Evolutionary conservation across 495 filamentous ascomycete species (phyloP).

Genomic region (Aspergillus cristatus): DNA sequence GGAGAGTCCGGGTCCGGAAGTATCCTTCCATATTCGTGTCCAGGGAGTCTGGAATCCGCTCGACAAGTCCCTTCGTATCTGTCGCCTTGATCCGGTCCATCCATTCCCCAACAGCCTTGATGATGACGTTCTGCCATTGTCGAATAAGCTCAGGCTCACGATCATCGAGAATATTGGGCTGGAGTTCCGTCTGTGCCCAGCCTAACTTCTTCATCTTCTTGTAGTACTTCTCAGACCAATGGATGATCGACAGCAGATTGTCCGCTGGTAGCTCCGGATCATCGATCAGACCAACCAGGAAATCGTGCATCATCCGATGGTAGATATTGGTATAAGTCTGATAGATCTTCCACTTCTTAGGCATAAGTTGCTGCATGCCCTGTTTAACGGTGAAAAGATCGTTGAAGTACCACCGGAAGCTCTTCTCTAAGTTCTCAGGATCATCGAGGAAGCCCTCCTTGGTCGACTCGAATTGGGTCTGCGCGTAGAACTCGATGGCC

Average conservation of each 20-base stretch:
- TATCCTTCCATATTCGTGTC: constrained; percentile 79
- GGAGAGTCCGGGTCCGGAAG: constrained; percentile 80
- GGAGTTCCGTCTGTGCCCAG: constrained; percentile 59
- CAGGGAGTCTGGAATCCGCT: constrained; percentile 66
- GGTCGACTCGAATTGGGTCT: constrained; percentile 63
- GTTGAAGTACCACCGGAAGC: constrained; percentile 91
- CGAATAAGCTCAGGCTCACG: constrained; percentile 81
- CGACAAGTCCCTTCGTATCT: constrained; percentile 70
- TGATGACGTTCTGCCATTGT: constrained; percentile 89
- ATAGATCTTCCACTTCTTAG: constrained; percentile 96
- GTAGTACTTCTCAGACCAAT: constrained; percentile 94
- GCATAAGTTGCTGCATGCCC: constrained; percentile 82
- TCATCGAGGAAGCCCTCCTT: constrained; percentile 72
- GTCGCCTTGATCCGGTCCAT: constrained; percentile 80
- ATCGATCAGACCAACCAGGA: constrained; percentile 69
- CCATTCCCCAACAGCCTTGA: constrained; percentile 93
- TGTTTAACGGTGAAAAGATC: constrained; percentile 86
- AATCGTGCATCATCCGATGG: constrained; percentile 90
- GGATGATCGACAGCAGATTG: constrained; percentile 80
- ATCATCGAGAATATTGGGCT: constrained; percentile 77
- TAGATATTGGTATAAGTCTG: constrained; percentile 83
- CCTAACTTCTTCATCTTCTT: constrained; percentile 89
- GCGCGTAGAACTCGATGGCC: constrained; percentile 63
- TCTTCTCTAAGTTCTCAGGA: constrained; percentile 74
- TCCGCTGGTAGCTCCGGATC: constrained; percentile 67